Percentiles rank a stretch among this genome's conserved stretches.
Conservation (phyloP, 257 asterid species). For the Euphrasia confusa region DNA sequence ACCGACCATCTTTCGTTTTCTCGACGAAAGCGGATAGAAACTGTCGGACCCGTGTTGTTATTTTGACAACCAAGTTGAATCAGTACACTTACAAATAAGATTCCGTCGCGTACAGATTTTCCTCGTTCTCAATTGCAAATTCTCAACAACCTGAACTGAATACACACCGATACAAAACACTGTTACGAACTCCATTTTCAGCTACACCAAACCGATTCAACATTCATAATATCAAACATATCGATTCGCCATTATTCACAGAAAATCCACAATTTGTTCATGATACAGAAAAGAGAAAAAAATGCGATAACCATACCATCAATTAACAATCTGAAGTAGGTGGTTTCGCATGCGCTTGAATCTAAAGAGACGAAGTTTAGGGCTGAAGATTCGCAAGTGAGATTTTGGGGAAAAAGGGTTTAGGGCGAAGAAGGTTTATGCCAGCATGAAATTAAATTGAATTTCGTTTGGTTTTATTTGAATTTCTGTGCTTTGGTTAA, state of each 20-base stretch:
- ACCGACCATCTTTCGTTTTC: conserved; percentile 37
- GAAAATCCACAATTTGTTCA: not conserved
- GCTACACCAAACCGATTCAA: not conserved
- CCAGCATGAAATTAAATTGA: not conserved
- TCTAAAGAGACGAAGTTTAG: not conserved
- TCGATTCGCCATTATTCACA: not conserved
- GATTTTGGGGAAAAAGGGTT: not conserved
- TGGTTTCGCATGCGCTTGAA: not conserved
- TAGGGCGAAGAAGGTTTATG: not conserved
- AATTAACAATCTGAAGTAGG: too few species aligned
- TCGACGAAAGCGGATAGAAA: conserved; percentile 18
- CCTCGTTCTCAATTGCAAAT: too few species aligned
- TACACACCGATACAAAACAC: not conserved
- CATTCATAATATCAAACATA: not conserved
- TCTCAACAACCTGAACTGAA: not conserved
- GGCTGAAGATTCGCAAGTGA: not conserved
- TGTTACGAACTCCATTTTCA: not conserved
- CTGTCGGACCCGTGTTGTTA: conserved; percentile 29
- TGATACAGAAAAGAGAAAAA: not conserved
- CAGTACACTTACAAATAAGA: conserved; percentile 4
- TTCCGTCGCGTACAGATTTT: not conserved
- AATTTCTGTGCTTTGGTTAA: too few species aligned
- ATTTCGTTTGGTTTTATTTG: not conserved
- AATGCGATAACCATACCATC: not conserved
- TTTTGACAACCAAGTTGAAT: conserved; percentile 7